These are phyloP conservation scores for Ceriops decandra DNA, from an alignment of 345 rosid species.

Conservation along the genomic window DNA sequence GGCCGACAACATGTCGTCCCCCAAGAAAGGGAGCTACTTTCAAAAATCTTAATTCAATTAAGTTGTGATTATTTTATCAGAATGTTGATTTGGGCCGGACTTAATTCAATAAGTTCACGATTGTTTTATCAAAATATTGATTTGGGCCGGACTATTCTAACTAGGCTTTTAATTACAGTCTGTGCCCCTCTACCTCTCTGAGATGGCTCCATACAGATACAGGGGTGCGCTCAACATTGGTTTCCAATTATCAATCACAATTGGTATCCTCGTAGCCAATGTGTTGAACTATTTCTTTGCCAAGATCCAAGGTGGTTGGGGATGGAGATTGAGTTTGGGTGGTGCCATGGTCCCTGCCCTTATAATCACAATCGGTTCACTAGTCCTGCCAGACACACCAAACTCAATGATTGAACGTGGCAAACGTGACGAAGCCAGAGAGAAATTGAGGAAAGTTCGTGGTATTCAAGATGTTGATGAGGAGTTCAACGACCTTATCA, in stretches of 20 bases:
- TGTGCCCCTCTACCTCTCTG: constrained; percentile 42
- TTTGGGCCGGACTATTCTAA: background rate
- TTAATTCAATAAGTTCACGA: too few relatives aligned
- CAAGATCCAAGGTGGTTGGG: constrained; percentile 21
- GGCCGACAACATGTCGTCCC: too few relatives aligned
- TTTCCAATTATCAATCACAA: constrained; percentile 34
- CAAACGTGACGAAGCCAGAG: constrained; percentile 22
- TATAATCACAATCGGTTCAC: constrained; percentile 20
- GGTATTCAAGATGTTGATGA: constrained; percentile 32
- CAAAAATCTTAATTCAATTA: too few relatives aligned
- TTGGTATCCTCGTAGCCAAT: constrained; percentile 36
- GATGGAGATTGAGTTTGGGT: constrained; percentile 41
- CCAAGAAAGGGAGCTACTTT: too few relatives aligned
- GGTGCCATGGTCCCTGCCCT: constrained; percentile 36
- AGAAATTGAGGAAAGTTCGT: constrained; percentile 29
- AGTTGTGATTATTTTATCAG: too few relatives aligned
- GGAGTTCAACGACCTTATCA: constrained; percentile 31
- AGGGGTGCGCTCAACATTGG: constrained; percentile 38
- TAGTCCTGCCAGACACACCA: constrained; percentile 41
- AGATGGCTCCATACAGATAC: constrained; percentile 39
- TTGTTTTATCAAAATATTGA: background rate
- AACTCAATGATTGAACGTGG: constrained; percentile 45
- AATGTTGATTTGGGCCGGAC: background rate
- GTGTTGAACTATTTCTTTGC: constrained; percentile 28
- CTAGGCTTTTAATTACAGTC: constrained; percentile 21